phyloP scores from a whole-genome alignment of 495 filamentous ascomycete species.

The Paragyromitra xinjiangensis region DNA sequence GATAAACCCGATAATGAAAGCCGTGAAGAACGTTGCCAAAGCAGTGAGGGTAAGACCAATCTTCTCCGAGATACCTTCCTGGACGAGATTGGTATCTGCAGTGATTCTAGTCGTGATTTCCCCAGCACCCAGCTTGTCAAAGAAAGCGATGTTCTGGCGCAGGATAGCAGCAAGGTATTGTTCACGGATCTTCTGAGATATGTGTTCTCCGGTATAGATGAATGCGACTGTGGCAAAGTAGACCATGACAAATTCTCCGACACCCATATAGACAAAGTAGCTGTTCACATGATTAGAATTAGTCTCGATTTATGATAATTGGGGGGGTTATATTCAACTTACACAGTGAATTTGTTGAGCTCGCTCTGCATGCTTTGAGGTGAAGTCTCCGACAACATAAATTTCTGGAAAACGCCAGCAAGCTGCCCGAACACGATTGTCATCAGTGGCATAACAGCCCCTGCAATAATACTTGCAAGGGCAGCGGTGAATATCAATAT shows the following conservation, averaged over 20 bases:
- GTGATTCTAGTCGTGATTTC: conserved; percentile 94
- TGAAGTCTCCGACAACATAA: conserved; percentile 62
- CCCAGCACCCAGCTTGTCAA: conserved; percentile 88
- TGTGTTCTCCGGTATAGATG: conserved; percentile 92
- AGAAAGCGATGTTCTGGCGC: conserved; percentile 90
- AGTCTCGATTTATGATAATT: not conserved
- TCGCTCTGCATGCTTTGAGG: conserved; percentile 68
- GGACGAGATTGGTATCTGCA: conserved; percentile 85
- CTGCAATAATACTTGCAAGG: conserved; percentile 77
- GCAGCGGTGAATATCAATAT: conserved; percentile 73
- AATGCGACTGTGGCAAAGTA: conserved; percentile 87
- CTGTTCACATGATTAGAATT: conserved; percentile 36
- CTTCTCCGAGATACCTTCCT: conserved; percentile 90
- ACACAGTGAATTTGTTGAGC: conserved; percentile 71
- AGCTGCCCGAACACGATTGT: conserved; percentile 72
- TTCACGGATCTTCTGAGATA: conserved; percentile 83
- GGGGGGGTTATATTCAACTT: conserved; percentile 13
- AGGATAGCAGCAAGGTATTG: conserved; percentile 84
- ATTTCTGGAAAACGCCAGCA: conserved; percentile 74
- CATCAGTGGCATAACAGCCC: conserved; percentile 85
- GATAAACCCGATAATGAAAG: conserved; percentile 88
- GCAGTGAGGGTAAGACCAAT: conserved; percentile 78
- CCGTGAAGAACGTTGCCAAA: conserved; percentile 79
- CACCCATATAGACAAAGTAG: conserved; percentile 90
- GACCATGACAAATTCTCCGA: conserved; percentile 81